phyloP scores from a whole-genome alignment of 1,284 basidiomycete genomes.

The Ustilago trichophora region DNA sequence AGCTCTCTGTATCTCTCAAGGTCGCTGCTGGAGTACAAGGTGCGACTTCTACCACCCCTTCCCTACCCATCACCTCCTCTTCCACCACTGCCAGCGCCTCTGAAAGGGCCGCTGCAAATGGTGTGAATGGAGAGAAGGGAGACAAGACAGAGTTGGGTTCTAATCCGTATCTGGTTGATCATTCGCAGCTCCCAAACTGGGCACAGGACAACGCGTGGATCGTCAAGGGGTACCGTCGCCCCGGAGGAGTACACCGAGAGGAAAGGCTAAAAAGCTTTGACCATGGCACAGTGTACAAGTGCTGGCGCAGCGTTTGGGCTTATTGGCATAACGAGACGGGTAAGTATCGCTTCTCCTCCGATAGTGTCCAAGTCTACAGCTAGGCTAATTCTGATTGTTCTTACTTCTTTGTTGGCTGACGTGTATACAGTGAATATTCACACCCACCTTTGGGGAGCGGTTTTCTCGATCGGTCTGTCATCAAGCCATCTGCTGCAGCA shows the following conservation, averaged over 20 bases:
- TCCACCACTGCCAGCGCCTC: neutral
- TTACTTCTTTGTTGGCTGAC: neutral
- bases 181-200: conserved; percentile 58
- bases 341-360: conserved; percentile 11
- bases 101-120: neutral
- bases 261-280: conserved; percentile 45
- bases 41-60: conserved; percentile 12
- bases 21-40: conserved; percentile 47
- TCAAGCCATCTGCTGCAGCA: conserved; percentile 50
- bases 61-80: neutral
- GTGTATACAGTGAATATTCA: conserved; percentile 81
- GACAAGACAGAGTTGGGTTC: too few relatives aligned
- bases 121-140: too few relatives aligned
- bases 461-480: conserved; percentile 74
- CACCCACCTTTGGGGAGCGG: conserved; percentile 80
- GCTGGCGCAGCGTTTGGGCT: conserved; percentile 63
- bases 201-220: conserved; percentile 62
- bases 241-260: conserved; percentile 46
- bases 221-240: conserved; percentile 59
- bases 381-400: too few relatives aligned
- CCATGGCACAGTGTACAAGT: conserved; percentile 57
- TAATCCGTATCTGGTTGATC: conserved; percentile 54
- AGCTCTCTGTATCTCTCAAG: conserved; percentile 37
- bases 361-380: too few relatives aligned
- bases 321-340: conserved; percentile 66